Percentiles rank a stretch among this genome's conserved stretches.
phyloP scores from a whole-genome alignment of 2,329 filamentous ascomycete genomes.

The Dactylellina drechsleri region DNA sequence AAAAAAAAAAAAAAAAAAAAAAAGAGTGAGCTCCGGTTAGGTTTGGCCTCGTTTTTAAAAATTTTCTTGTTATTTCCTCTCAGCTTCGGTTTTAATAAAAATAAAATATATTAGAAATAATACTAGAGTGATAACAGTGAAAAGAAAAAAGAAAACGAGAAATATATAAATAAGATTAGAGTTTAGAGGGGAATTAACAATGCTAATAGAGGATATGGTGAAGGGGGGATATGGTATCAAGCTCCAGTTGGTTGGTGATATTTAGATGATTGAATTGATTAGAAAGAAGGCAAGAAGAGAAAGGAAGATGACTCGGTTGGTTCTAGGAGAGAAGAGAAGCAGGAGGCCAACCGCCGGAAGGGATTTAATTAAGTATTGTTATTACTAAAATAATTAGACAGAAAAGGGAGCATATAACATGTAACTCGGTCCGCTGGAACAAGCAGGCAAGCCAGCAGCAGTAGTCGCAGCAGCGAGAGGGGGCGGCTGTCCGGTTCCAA shows the following conservation, averaged over 20 bases:
- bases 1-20: too few species aligned
- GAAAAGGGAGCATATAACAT: too few species aligned
- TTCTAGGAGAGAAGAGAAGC: slow-evolving; percentile 22
- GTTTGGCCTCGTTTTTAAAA: slow-evolving; percentile 3
- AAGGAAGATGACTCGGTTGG: not conserved
- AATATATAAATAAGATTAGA: too few species aligned
- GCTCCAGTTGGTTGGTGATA: too few species aligned
- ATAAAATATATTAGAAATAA: not conserved
- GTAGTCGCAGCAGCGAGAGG: not conserved
- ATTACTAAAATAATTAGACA: too few species aligned
- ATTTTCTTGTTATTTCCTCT: not conserved
- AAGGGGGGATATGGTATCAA: too few species aligned
- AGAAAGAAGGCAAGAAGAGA: slow-evolving; percentile 9
- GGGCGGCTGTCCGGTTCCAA: slow-evolving; percentile 6
- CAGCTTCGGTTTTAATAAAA: not conserved
- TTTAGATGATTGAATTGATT: not conserved
- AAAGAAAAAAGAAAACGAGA: slow-evolving; percentile 1
- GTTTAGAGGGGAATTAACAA: too few species aligned
- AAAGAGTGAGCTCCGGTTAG: not conserved
- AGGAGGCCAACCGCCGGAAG: slow-evolving; percentile 4
- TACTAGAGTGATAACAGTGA: slow-evolving; percentile 20
- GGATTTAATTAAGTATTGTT: not conserved
- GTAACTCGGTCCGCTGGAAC: too few species aligned
- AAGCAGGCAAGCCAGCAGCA: slow-evolving; percentile 2
- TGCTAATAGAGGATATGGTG: too few species aligned